Conservation (phyloP, 441 rosid species). For the Euphorbia schlechtendalii region DNA sequence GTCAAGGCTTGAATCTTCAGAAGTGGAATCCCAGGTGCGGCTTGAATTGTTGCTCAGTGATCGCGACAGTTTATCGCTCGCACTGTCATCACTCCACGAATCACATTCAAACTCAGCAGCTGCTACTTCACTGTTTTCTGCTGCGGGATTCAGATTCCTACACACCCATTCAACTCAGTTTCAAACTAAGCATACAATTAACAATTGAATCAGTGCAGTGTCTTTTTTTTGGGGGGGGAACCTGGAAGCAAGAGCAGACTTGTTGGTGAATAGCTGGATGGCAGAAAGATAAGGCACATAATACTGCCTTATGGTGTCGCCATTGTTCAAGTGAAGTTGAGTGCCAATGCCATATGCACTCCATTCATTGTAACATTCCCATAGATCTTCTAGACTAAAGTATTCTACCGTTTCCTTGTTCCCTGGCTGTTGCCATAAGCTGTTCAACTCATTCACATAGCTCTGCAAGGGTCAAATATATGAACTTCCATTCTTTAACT, state of each 20-base stretch:
- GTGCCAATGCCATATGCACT: slow-evolving; percentile 67
- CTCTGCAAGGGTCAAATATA: too few species aligned
- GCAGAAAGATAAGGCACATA: slow-evolving; percentile 68
- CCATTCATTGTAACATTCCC: slow-evolving; percentile 60
- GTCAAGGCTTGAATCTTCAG: slow-evolving; percentile 52
- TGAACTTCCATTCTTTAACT: too few species aligned
- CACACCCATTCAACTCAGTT: not conserved
- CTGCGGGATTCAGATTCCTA: slow-evolving; percentile 26
- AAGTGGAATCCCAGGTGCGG: slow-evolving; percentile 55
- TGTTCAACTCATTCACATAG: slow-evolving; percentile 27
- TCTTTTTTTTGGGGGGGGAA: not conserved
- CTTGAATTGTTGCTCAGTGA: slow-evolving; percentile 53
- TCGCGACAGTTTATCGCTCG: slow-evolving; percentile 38
- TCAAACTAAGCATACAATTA: too few species aligned
- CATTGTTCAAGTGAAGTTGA: slow-evolving; percentile 28
- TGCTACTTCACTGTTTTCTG: slow-evolving; percentile 20
- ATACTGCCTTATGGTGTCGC: slow-evolving; percentile 45
- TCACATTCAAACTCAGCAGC: slow-evolving; percentile 41
- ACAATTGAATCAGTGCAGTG: too few species aligned
- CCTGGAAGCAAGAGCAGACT: slow-evolving; percentile 26
- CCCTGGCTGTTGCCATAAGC: slow-evolving; percentile 40
- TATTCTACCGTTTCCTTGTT: slow-evolving; percentile 38
- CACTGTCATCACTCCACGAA: slow-evolving; percentile 61
- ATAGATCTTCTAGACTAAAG: slow-evolving; percentile 55
- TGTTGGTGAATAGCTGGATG: slow-evolving; percentile 20